Evolutionary conservation across 176 grass and related monocot genomes (phyloP), one percentile per base, ranked within the genome.

Genomic region (Oryza coarctata): DNA sequence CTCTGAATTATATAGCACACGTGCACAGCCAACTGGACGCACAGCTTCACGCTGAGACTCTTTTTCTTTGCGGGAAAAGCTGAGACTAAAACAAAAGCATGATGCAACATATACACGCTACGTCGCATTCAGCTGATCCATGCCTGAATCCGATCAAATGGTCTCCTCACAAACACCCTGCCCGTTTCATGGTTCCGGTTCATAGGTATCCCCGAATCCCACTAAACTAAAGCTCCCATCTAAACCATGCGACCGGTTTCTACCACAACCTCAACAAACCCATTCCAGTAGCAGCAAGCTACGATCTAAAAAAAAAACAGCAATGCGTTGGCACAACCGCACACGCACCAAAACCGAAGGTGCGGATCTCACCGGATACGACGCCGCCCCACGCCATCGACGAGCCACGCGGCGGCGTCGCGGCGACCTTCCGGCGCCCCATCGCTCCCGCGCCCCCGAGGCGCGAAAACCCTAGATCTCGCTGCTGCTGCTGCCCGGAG

Each of bases 381-480:
- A 22, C 84, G 84, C 62, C 41, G 22, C 52, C 14, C 31, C 49
- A 74, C 3, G 35, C 69, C 49, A 55, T 90, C 20, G 83, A 74
- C 23, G 61, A 83, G 60, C 79, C 63, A 47, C 88, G 60, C 7
- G 73, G 26, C 15, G 83, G 57, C 79, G 82, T 36, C 6, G 87
- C 47, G 71, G 32, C 17, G 29, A 28, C 47, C 68, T 83, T 86
- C 80, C 75, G 47, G 40, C 84, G 84, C 63, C 88, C 80, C 88
- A 86, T 90, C 84, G 23, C 74, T 32, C 29, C 20, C 50, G 2
- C 50, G 3, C 65, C 25, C 7, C 67, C 30, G 73, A 74, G 67
- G 47, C 80, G 68, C 74, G 31, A 28, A 88, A 90, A 90, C 79
- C 84, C 84, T 90, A 90, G 79, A 90, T 90, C 80, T 68, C 74